These are phyloP conservation scores for Wickerhamomyces chaumierensis DNA, from an alignment of 805 yeast genomes.

Conservation along the genomic window DNA sequence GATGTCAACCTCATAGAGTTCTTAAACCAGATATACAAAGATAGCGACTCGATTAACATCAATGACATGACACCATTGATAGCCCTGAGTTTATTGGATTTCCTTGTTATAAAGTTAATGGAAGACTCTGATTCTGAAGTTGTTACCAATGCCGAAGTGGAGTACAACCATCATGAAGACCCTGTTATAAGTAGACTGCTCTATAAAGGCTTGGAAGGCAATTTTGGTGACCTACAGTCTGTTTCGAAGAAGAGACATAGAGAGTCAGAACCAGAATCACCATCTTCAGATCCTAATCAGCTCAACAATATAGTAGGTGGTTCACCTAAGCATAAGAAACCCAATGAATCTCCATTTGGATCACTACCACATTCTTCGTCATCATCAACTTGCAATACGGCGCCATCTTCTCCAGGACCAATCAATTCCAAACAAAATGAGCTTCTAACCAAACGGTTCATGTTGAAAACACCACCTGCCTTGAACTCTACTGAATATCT, in stretches of 20 bases:
- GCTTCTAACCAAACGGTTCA: slow-evolving; percentile 15
- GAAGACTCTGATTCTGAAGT: neutral
- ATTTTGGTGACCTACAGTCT: slow-evolving; percentile 6
- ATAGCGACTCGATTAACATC: neutral
- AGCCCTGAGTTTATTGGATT: slow-evolving; percentile 6
- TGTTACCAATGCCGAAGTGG: neutral
- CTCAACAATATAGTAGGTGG: neutral
- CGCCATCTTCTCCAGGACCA: neutral
- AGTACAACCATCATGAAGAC: neutral
- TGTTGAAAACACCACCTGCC: slow-evolving; percentile 14
- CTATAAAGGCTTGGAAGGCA: slow-evolving; percentile 1
- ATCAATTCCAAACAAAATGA: slow-evolving; percentile 6
- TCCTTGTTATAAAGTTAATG: slow-evolving; percentile 1
- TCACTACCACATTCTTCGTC: neutral
- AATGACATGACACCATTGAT: slow-evolving; percentile 1
- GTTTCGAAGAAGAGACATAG: slow-evolving; percentile 10
- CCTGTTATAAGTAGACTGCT: slow-evolving; percentile 1
- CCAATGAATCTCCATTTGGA: neutral
- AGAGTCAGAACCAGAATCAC: neutral
- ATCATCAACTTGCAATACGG: neutral
- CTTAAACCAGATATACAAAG: neutral
- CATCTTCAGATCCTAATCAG: neutral
- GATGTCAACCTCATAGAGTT: neutral
- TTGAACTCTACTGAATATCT: slow-evolving; percentile 16
- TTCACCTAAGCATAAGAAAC: neutral